Percentiles rank a stretch among this genome's conserved stretches.
These are phyloP conservation scores for Insectozyma bohioensis DNA, from an alignment of 1,139 yeast species.

Conservation along the genomic window DNA sequence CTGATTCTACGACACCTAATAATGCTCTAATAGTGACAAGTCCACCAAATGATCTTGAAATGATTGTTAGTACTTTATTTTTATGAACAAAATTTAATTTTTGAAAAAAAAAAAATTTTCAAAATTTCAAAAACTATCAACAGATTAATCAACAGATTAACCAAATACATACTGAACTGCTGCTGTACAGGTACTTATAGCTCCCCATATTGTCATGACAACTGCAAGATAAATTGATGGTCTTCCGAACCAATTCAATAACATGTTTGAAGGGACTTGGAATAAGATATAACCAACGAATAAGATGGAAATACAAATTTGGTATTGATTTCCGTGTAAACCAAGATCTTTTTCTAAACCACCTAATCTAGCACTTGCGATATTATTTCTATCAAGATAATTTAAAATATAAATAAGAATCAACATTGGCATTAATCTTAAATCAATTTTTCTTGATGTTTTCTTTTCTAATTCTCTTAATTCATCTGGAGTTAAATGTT, in stretches of 20 bases:
- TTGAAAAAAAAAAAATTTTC: too few species aligned
- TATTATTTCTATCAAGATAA: constrained; percentile 59
- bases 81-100: too few species aligned
- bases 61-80: too few species aligned
- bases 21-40: constrained; percentile 35
- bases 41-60: too few species aligned
- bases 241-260: constrained; percentile 47
- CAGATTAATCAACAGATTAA: too few species aligned
- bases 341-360: constrained; percentile 54
- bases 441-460: constrained; percentile 49
- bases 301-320: constrained; percentile 54
- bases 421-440: constrained; percentile 55
- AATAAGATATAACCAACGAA: constrained; percentile 62
- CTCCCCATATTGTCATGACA: constrained; percentile 55
- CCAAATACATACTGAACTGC: constrained; percentile 26
- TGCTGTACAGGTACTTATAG: constrained; percentile 44
- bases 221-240: constrained; percentile 52
- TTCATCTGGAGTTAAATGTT: constrained; percentile 34
- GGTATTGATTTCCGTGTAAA: constrained; percentile 50
- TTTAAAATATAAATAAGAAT: constrained; percentile 53
- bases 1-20: constrained; percentile 57
- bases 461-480: constrained; percentile 37
- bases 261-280: constrained; percentile 57
- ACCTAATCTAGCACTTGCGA: constrained; percentile 61
- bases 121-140: too few species aligned